Percentiles rank a stretch among this genome's conserved stretches.
Conservation (phyloP, 345 rosid genomes). For the Eucalyptus sp. region DNA sequence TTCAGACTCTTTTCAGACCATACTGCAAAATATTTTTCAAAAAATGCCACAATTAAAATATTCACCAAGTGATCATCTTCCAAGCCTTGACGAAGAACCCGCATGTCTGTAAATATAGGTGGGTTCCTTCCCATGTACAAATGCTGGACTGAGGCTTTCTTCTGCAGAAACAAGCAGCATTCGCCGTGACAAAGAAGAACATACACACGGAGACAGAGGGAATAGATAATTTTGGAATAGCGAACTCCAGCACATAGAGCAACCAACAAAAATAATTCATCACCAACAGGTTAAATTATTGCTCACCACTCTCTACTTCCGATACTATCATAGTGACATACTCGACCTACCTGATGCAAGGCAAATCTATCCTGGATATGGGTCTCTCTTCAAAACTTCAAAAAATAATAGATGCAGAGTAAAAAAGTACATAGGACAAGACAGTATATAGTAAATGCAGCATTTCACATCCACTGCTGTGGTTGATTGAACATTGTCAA, state of each 20-base stretch:
- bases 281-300: not conserved
- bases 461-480: not conserved
- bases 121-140: conserved; percentile 91
- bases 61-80: conserved; percentile 91
- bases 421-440: not conserved
- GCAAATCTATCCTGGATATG: not conserved
- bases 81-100: conserved; percentile 54
- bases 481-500: not conserved
- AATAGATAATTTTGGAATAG: not conserved
- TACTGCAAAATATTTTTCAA: not conserved
- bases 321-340: not conserved
- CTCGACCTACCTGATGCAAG: not conserved
- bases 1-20: not conserved
- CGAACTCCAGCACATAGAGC: not conserved
- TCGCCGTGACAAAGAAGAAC: not conserved
- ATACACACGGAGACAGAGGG: not conserved
- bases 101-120: conserved; percentile 82
- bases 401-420: not conserved
- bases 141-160: conserved; percentile 62
- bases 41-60: not conserved
- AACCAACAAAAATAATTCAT: not conserved
- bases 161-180: conserved; percentile 31
- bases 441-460: not conserved
- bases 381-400: not conserved
- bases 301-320: not conserved